A percentile compares a stretch with the other conserved stretches of the same genome.
These are phyloP conservation scores for Pythium pyrilobum DNA, from an alignment of 352 stramenopile species.

Conservation along the genomic window DNA sequence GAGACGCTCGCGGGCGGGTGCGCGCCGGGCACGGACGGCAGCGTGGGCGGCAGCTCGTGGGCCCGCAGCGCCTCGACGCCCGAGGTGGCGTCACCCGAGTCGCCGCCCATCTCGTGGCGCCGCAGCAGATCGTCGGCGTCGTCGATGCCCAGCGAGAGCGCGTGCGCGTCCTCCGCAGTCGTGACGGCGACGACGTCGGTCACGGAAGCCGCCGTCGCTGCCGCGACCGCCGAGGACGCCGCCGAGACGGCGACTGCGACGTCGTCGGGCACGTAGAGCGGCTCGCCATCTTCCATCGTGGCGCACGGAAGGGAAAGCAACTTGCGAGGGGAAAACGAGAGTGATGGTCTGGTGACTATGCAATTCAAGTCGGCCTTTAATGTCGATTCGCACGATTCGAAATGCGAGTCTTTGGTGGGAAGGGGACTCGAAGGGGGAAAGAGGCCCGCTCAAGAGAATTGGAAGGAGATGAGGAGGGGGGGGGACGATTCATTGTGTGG, in stretches of 20 bases:
- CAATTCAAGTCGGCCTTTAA: too few relatives aligned
- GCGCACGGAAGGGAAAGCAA: not conserved
- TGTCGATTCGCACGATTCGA: not conserved
- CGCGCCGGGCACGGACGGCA: conserved; percentile 5
- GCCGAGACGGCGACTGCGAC: too few relatives aligned
- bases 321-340: not conserved
- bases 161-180: conserved; percentile 6
- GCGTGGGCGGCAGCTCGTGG: not conserved
- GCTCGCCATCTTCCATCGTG: conserved; percentile 1
- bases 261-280: not conserved
- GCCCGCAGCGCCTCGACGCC: too few relatives aligned
- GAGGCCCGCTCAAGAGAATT: not conserved
- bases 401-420: not conserved
- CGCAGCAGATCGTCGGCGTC: conserved; percentile 11
- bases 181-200: not conserved
- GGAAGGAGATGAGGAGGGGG: too few relatives aligned
- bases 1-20: conserved; percentile 31
- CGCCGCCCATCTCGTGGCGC: conserved; percentile 7
- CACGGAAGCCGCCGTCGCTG: not conserved
- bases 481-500: too few relatives aligned
- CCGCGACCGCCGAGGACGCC: not conserved
- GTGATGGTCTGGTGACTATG: conserved; percentile 7
- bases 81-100: not conserved
- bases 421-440: not conserved
- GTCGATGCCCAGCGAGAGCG: conserved; percentile 9